Base-by-base conservation (phyloP, 2,329 filamentous ascomycete genomes). In the Niveomyces coronatus region DNA sequence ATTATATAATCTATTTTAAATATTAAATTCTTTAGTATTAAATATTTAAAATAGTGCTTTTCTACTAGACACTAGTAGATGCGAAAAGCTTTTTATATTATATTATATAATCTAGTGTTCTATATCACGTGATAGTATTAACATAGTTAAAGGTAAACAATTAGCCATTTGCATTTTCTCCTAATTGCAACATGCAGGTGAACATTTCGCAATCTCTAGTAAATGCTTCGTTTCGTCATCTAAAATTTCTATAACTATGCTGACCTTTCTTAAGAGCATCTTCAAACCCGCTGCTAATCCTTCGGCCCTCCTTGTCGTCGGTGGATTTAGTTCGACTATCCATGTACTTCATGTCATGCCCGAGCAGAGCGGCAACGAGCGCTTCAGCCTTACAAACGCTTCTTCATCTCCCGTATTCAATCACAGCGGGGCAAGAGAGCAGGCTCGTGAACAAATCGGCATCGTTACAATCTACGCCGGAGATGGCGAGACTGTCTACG, bases 261-360 rank as follows among this genome's bases (percentile, higher is more conserved):
- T 34, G 27, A 22, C 30, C 7, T 10, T 8, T 18, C 15, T 39
- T 18, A 35, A 6, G 10, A 35, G 29, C 14, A 11, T 16, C 6
- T 34, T 30, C 17, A 17, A 22, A 5, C 14, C 17, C 16, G 8
- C 37, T 16, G 16, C 9, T n/a, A 15, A 2, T 13, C 30, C 37
- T 23, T 39, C 37, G 23, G 31, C 15, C n/a, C 37, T 39, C 20
- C 37, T 39, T 23, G 31, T 35, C 14, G 23, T 39, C 10, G 37
- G 37, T 18, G 4, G 30, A 3, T 30, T 30, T 24, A 31, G 37
- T 31, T 30, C 31, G 13, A 30, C 4, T 9, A 23, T 39, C n/a
- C 24, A 30, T 16, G 3, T 39, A 19, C 31, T 39, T 30, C 37
- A 39, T 30, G 9, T 29, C 23, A 9, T 35, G 19, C 24, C 37